These are phyloP conservation scores for Claviceps quebecensis DNA, from an alignment of 2,329 filamentous ascomycete species.

Conservation along the genomic window DNA sequence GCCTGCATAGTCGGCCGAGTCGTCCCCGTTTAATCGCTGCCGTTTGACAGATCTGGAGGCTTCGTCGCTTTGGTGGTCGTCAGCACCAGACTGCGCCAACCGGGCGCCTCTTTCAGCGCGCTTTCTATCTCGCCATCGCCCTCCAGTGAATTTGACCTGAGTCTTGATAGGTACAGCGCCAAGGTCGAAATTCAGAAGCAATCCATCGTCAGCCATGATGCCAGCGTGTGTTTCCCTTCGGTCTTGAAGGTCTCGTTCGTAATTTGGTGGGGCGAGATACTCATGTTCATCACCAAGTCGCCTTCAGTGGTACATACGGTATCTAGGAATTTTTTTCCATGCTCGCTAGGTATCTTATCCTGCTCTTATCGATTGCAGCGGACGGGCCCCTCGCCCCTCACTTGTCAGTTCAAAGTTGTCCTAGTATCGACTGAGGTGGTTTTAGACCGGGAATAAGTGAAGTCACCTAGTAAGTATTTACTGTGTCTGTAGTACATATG, in stretches of 20 bases:
- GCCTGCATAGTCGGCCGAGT: constrained; percentile 5
- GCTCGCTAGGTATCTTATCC: not conserved
- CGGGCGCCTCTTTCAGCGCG: constrained; percentile 39
- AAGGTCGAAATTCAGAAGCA: constrained; percentile 85
- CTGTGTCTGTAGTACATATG: no score
- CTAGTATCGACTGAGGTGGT: no score
- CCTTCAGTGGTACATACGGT: not conserved
- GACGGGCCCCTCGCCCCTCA: no score
- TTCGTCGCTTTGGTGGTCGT: constrained; percentile 14
- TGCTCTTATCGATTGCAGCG: not conserved
- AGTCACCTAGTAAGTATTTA: no score
- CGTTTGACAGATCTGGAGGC: constrained; percentile 29
- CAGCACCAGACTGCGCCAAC: constrained; percentile 12
- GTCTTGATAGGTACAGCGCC: constrained; percentile 50
- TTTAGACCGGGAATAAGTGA: no score
- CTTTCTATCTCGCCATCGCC: constrained; percentile 82
- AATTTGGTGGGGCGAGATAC: constrained; percentile 4
- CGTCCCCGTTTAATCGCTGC: constrained; percentile 23
- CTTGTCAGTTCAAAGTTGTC: no score
- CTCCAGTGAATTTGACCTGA: constrained; percentile 63
- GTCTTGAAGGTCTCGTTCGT: not conserved
- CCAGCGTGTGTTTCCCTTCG: not conserved
- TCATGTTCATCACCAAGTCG: not conserved
- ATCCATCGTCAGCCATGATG: constrained; percentile 81
- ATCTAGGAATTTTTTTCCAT: not conserved